Percentiles rank a stretch among this genome's conserved stretches.
Evolutionary conservation across 805 yeast genomes (phyloP).

Genomic region (Tetrapisispora iriomotensis): DNA sequence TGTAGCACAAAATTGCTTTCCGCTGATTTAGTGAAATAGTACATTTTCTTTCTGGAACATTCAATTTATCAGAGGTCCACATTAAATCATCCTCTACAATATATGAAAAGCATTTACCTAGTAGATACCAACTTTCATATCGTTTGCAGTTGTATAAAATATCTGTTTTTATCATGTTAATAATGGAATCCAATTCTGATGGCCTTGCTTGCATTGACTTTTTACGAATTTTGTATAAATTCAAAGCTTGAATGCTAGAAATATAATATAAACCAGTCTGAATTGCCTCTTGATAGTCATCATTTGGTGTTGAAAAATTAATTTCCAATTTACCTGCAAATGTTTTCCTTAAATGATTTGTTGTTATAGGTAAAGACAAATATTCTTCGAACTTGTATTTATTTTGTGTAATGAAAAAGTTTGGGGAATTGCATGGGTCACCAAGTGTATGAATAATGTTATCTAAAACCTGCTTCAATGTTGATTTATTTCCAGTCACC

Average conservation of each 20-base stretch:
- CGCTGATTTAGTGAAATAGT: conserved; percentile 57
- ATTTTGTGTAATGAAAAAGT: conserved; percentile 39
- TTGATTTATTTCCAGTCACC: conserved; percentile 48
- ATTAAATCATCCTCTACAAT: conserved; percentile 81
- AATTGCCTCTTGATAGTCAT: conserved; percentile 42
- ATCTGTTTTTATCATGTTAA: conserved; percentile 56
- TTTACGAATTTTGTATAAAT: conserved; percentile 45
- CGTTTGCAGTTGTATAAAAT: conserved; percentile 55
- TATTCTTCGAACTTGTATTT: conserved; percentile 36
- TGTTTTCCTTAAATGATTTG: conserved; percentile 38
- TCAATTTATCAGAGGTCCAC: conserved; percentile 84
- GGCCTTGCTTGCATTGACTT: conserved; percentile 72
- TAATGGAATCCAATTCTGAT: conserved; percentile 69
- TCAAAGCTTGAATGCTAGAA: conserved; percentile 25
- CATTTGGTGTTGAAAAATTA: conserved; percentile 24
- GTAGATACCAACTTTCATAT: conserved; percentile 75
- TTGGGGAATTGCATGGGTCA: conserved; percentile 41
- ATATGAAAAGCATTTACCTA: conserved; percentile 71
- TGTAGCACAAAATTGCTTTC: conserved; percentile 59
- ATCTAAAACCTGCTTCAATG: conserved; percentile 65
- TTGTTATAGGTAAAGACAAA: conserved; percentile 38
- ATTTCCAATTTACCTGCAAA: conserved; percentile 40
- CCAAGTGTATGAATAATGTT: conserved; percentile 62
- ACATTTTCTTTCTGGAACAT: conserved; percentile 48
- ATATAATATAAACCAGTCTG: conserved; percentile 50